These are phyloP conservation scores for Paramecium sexaurelia DNA, from an alignment of 73 alveolate species.

Conservation along the genomic window DNA sequence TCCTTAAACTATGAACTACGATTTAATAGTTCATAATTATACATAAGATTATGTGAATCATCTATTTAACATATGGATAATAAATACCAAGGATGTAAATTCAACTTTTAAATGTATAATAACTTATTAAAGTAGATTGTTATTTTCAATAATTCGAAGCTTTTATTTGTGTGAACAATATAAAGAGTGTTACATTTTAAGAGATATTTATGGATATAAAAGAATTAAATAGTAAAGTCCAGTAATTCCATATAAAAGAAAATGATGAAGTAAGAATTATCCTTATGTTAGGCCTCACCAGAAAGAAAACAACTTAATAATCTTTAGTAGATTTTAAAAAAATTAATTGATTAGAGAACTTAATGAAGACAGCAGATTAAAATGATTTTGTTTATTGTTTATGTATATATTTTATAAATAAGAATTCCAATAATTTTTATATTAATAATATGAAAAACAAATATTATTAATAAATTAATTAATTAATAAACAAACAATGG, in stretches of 20 bases:
- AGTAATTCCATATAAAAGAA: background rate
- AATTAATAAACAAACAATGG: background rate
- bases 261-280: background rate
- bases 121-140: background rate
- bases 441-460: background rate
- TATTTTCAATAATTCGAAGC: background rate
- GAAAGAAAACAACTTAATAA: background rate
- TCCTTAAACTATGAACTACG: background rate
- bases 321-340: background rate
- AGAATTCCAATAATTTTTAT: background rate
- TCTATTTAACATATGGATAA: background rate
- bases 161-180: background rate
- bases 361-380: background rate
- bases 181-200: background rate
- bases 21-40: background rate
- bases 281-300: background rate
- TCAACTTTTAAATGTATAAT: background rate
- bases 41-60: background rate
- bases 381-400: conserved; percentile 22
- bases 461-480: background rate
- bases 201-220: background rate
- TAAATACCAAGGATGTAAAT: background rate
- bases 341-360: background rate
- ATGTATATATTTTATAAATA: background rate
- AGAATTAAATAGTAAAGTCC: background rate